A percentile compares a stretch with the other conserved stretches of the same genome.
Conservation (phyloP, 441 rosid genomes). For the Bocquillonia castaneifolia region DNA sequence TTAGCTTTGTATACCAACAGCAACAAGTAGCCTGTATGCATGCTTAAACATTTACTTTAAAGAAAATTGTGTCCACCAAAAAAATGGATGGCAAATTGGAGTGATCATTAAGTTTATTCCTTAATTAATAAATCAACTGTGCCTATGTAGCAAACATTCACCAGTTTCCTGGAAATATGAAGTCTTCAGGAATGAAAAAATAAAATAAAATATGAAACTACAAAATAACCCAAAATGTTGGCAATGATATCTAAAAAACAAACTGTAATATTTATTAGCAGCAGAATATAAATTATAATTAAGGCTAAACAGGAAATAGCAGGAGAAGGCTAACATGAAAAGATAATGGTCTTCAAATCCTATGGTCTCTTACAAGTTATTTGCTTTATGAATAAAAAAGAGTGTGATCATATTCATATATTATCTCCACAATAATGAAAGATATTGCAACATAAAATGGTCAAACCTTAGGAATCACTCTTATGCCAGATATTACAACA, state of each 20-base stretch:
- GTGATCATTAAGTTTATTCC: constrained; percentile 4
- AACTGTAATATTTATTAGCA: neutral
- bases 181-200: neutral
- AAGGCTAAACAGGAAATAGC: neutral
- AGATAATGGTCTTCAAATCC: neutral
- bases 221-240: no score
- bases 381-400: neutral
- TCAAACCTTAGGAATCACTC: constrained; percentile 65
- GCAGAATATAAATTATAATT: neutral
- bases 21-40: neutral
- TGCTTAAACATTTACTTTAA: neutral
- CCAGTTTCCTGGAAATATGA: constrained; percentile 56
- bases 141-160: constrained; percentile 66
- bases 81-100: no score
- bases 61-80: neutral
- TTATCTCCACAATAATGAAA: neutral
- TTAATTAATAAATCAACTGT: constrained; percentile 38
- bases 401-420: neutral
- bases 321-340: neutral
- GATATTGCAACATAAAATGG: neutral
- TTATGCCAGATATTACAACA: no score
- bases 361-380: neutral
- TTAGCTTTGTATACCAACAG: constrained; percentile 14
- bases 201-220: neutral
- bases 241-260: neutral